These are phyloP conservation scores for Scutellaria galericulata DNA, from an alignment of 257 asterid species.

Conservation along the genomic window DNA sequence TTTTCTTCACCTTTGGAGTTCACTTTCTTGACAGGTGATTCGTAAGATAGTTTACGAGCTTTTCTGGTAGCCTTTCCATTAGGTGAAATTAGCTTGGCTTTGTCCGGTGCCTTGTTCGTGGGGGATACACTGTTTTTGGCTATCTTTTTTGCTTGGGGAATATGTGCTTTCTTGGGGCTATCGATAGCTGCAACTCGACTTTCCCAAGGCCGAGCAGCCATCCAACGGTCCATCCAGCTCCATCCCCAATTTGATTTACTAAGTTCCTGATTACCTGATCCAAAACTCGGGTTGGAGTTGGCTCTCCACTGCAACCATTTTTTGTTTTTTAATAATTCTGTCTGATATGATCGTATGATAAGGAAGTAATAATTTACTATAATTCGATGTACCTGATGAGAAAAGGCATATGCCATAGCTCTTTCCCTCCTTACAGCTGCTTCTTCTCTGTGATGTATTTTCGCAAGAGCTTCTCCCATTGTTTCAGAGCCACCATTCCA, in stretches of 20 bases:
- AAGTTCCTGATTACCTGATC: constrained; percentile 55
- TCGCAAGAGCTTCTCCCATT: constrained; percentile 71
- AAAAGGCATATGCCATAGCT: constrained; percentile 90
- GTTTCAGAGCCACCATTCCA: constrained; percentile 87
- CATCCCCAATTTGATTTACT: constrained; percentile 88
- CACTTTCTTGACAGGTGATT: constrained; percentile 46
- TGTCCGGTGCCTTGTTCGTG: constrained; percentile 43
- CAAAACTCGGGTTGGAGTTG: constrained; percentile 56
- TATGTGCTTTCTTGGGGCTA: constrained; percentile 59
- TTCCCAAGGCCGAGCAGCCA: constrained; percentile 99
- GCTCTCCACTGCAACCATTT: constrained; percentile 83
- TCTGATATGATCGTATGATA: background rate
- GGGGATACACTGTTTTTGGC: constrained; percentile 50
- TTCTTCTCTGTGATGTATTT: constrained; percentile 89
- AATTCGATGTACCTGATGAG: constrained; percentile 71
- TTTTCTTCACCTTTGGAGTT: constrained; percentile 45
- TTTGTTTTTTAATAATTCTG: background rate
- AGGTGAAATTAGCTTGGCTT: constrained; percentile 55
- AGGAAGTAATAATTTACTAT: background rate
- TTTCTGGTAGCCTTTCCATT: constrained; percentile 57
- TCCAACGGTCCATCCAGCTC: constrained; percentile 99
- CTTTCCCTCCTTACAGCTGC: constrained; percentile 91
- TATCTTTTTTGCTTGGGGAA: constrained; percentile 43
- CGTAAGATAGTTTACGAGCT: constrained; percentile 56
- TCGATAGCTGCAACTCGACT: constrained; percentile 53